These are phyloP conservation scores for Ceratobasidium papillatum DNA, from an alignment of 1,284 basidiomycete species.

Conservation along the genomic window DNA sequence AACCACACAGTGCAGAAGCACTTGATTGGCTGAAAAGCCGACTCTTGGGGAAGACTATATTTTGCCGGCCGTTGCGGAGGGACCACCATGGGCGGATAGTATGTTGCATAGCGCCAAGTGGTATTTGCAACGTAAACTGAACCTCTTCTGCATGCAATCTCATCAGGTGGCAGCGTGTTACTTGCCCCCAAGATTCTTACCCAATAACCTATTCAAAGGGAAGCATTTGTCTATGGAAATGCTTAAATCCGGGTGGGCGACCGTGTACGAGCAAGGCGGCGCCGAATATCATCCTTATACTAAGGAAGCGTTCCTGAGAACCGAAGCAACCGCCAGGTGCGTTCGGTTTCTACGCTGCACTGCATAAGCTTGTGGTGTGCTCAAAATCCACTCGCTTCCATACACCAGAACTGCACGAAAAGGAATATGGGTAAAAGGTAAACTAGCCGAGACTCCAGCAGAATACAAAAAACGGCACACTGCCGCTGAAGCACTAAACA, in stretches of 20 bases:
- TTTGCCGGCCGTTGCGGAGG: slow-evolving; percentile 73
- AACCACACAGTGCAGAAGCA: slow-evolving; percentile 75
- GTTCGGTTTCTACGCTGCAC: slow-evolving; percentile 65
- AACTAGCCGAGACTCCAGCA: slow-evolving; percentile 69
- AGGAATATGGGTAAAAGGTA: slow-evolving; percentile 78
- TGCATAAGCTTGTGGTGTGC: slow-evolving; percentile 54
- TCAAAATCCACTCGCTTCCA: neutral
- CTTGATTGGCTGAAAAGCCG: slow-evolving; percentile 72
- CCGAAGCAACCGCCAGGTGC: slow-evolving; percentile 79
- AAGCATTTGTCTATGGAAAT: slow-evolving; percentile 76
- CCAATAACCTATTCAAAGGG: slow-evolving; percentile 59
- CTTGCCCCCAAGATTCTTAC: slow-evolving; percentile 60
- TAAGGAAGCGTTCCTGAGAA: slow-evolving; percentile 57
- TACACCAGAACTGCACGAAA: slow-evolving; percentile 59
- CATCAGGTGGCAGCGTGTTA: slow-evolving; percentile 73
- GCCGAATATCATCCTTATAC: slow-evolving; percentile 65
- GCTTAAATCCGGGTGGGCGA: slow-evolving; percentile 77
- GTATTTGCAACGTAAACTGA: neutral
- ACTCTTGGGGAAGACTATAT: slow-evolving; percentile 66
- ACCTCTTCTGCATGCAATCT: slow-evolving; percentile 3
- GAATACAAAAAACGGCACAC: slow-evolving; percentile 78
- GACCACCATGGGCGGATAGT: slow-evolving; percentile 88
- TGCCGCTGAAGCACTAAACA: slow-evolving; percentile 22
- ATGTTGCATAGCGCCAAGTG: slow-evolving; percentile 49
- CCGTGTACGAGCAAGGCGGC: slow-evolving; percentile 76